Base-by-base conservation (phyloP, 176 grass and related monocot species). In the Eleusine indica region DNA sequence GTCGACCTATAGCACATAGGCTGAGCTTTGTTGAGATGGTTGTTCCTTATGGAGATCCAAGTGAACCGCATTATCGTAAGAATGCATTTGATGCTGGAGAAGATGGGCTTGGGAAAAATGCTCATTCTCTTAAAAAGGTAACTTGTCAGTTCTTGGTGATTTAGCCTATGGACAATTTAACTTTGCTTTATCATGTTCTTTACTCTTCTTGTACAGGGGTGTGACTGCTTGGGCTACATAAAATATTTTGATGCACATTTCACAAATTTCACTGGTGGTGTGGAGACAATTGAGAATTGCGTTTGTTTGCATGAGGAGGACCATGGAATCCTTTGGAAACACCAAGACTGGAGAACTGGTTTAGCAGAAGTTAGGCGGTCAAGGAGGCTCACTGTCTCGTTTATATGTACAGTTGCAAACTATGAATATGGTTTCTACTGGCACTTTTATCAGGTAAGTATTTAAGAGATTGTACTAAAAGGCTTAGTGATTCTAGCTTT, bases 21-120 rank as follows among this genome's bases (percentile, higher is more conserved):
- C 76, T 99, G 78, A 99, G 97, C 87, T 99, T 99, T 86, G 97
- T 96, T 87, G 97, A 99, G 88, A 99, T 99, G 97, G 97, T 99
- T 77, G 97, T 99, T 84, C 97, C 97, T 74, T 99, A 99, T 85
- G 97, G 97, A 89, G 97, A 99, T 90, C 97, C 97, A 69, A 94
- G 73, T 84, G 97, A 96, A 78, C 97, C 97, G 79, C 97, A 99
- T 85, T 99, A 99, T 80, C 97, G 89, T 38, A 99, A 99, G 75
- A 99, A 99, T 88, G 97, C 97, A 66, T 99, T 99, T 87, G 97
- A 99, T 92, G 93, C 97, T 51, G 97, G 97, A 81, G 97, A 99
- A 78, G 97, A 99, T 82, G 97, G 97, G 58, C 97, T 99, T 87
- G 97, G 97, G 6, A 99, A 99, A 85, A 99, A 99, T 83, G 89